phyloP scores from a whole-genome alignment of 306 rosid genomes.

The Abrus pulchellus region DNA sequence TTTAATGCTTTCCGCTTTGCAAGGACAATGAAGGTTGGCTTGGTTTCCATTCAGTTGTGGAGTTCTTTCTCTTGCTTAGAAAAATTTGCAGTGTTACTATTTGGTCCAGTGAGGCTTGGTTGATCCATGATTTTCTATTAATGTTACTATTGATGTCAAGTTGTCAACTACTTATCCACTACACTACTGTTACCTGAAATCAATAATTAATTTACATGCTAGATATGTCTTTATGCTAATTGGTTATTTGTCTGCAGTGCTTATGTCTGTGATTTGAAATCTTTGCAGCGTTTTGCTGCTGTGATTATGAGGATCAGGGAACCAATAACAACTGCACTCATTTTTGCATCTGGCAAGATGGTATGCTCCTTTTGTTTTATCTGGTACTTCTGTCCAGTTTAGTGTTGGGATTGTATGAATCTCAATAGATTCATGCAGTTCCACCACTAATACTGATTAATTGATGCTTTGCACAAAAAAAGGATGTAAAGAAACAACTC shows the following conservation, averaged over 20 bases:
- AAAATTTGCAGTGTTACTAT: conserved; percentile 29
- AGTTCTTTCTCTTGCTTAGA: background rate
- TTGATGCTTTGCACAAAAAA: background rate
- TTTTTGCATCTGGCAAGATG: conserved; percentile 98
- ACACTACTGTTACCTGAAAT: background rate
- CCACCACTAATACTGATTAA: background rate
- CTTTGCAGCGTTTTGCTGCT: conserved; percentile 95
- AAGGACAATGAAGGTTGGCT: conserved; percentile 16
- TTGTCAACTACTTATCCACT: conserved; percentile 3
- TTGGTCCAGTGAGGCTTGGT: background rate
- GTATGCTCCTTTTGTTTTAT: conserved; percentile 53
- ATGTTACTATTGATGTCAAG: conserved; percentile 1
- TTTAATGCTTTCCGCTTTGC: background rate
- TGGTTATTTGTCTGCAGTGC: conserved; percentile 18
- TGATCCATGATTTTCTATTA: conserved; percentile 25
- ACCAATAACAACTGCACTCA: conserved; percentile 92
- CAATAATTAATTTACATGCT: background rate
- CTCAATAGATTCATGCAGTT: background rate
- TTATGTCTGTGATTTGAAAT: conserved; percentile 39
- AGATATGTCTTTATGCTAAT: conserved; percentile 4
- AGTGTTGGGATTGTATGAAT: conserved; percentile 7
- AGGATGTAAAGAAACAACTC: background rate
- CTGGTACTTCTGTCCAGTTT: conserved; percentile 5
- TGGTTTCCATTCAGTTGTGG: background rate
- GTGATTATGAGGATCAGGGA: conserved; percentile 98